phyloP scores from a whole-genome alignment of 495 filamentous ascomycete genomes.

The Parathielavia appendiculata region DNA sequence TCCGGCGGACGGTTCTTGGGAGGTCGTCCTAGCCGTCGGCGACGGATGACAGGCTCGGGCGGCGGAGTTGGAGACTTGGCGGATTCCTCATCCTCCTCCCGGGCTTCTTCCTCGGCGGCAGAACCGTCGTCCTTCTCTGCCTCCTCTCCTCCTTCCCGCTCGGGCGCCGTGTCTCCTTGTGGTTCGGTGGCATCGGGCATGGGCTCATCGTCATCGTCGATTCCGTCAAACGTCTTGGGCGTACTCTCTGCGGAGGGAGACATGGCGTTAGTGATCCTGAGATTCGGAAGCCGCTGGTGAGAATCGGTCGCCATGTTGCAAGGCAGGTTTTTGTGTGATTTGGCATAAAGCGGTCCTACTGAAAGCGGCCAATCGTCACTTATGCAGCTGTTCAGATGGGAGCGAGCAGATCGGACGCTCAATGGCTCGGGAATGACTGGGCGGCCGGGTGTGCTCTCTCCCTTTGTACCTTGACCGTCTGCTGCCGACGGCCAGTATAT shows the following conservation, averaged over 20 bases:
- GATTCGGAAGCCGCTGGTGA: not conserved
- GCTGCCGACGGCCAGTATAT: not conserved
- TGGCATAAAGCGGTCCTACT: too few species aligned
- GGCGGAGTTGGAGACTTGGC: constrained; percentile 48
- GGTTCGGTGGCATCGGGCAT: constrained; percentile 46
- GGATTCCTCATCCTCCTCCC: constrained; percentile 41
- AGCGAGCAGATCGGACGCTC: too few species aligned
- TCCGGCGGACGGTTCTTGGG: constrained; percentile 77
- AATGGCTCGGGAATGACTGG: too few species aligned
- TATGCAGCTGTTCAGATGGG: too few species aligned
- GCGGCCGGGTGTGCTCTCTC: too few species aligned
- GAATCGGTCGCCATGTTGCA: not conserved
- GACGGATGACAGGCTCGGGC: constrained; percentile 57
- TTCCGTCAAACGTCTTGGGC: constrained; percentile 43
- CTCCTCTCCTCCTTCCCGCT: constrained; percentile 31
- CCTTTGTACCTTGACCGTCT: not conserved
- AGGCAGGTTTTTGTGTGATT: too few species aligned
- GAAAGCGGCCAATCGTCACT: too few species aligned
- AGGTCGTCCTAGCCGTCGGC: constrained; percentile 77
- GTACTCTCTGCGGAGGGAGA: constrained; percentile 43
- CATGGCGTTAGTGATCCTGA: constrained; percentile 15
- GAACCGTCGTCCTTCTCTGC: constrained; percentile 39
- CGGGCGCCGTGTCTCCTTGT: constrained; percentile 34
- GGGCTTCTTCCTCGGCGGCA: constrained; percentile 37
- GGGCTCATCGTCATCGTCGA: constrained; percentile 47